These are phyloP conservation scores for Microcera coccophila DNA, from an alignment of 2,329 filamentous ascomycete species.

Conservation along the genomic window DNA sequence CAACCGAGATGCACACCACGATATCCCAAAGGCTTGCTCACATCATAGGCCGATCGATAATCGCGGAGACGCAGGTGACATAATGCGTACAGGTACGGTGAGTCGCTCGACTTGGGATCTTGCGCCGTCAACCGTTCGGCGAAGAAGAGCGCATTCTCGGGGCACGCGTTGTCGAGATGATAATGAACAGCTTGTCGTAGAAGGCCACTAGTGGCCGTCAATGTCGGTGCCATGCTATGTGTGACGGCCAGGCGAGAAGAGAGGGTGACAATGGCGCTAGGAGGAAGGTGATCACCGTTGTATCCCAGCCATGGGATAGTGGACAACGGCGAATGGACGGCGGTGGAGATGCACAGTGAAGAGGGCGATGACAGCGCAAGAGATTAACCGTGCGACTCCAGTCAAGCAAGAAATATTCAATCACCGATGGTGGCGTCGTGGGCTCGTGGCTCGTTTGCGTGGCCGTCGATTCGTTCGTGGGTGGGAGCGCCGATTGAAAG, in stretches of 20 bases:
- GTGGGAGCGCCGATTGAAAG: no score
- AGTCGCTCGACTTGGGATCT: slow-evolving; percentile 76
- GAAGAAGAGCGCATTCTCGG: slow-evolving; percentile 90
- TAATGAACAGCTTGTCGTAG: slow-evolving; percentile 60
- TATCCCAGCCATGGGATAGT: slow-evolving; percentile 27
- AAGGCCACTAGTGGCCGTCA: slow-evolving; percentile 47
- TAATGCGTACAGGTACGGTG: slow-evolving; percentile 76
- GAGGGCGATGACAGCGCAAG: no score
- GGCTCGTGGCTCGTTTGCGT: slow-evolving; percentile 15
- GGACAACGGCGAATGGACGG: not conserved
- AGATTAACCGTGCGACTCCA: not conserved
- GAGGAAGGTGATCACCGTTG: slow-evolving; percentile 14
- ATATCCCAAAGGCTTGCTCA: slow-evolving; percentile 66
- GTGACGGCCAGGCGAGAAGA: slow-evolving; percentile 20
- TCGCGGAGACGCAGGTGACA: slow-evolving; percentile 82
- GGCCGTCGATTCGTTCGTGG: no score
- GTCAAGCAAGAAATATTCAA: not conserved
- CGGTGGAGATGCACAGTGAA: no score
- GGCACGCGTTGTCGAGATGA: slow-evolving; percentile 82
- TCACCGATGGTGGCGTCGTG: not conserved
- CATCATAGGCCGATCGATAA: slow-evolving; percentile 80
- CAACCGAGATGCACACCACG: slow-evolving; percentile 78
- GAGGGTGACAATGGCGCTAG: slow-evolving; percentile 5
- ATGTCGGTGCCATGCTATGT: slow-evolving; percentile 50
- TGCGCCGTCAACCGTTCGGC: slow-evolving; percentile 81